Base-by-base conservation (phyloP, 768 basidiomycete species). In the Mycena pura region DNA sequence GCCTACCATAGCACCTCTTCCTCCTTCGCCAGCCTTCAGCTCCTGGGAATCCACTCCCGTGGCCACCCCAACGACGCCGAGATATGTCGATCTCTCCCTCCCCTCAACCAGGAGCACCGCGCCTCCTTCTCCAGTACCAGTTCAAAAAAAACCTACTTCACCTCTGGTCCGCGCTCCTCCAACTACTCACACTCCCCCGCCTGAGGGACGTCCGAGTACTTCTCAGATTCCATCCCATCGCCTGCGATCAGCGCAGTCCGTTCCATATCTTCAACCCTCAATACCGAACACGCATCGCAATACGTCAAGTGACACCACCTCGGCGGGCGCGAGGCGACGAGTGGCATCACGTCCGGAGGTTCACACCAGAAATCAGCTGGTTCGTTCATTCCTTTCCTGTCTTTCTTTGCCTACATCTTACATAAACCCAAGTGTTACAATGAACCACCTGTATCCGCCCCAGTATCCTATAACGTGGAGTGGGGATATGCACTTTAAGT, bases 401-500 rank as follows among this genome's bases (percentile, higher is more conserved):
- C 15, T 58, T 3, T 19, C 34, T 22, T 47, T 58, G 36, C 38
- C 29, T n/a, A 21, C 36, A 15, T 54, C 66, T 68, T 45, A 69
- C 41, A 13, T 22, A n/a, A 25, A 22, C 48, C 31, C 46, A 43
- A 46, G 52, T 21, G 22, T 31, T 9, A 43, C 25, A 48, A 41
- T 34, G 47, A 34, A n/a, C 54, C 24, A 5, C 46, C 54, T 21
- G 39, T 47, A 27, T 40, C 55, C 31, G 45, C 66, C 9, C 50
- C 59, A 21, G 71, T 76, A 25, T 45, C 57, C 15, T n/a, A n/a
- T n/a, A 67, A 69, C 40, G 69, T 81, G 57, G 73, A 80, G 55
- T 82, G 78, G 80, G 79, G 79, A 52, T 80, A 81, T 64, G 80
- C 81, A 21, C 66, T 82, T 41, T 83, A 55, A 69, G 58, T 54